These are phyloP conservation scores for Hexamita inflata DNA, from an alignment of 208 protist species.

Conservation along the genomic window DNA sequence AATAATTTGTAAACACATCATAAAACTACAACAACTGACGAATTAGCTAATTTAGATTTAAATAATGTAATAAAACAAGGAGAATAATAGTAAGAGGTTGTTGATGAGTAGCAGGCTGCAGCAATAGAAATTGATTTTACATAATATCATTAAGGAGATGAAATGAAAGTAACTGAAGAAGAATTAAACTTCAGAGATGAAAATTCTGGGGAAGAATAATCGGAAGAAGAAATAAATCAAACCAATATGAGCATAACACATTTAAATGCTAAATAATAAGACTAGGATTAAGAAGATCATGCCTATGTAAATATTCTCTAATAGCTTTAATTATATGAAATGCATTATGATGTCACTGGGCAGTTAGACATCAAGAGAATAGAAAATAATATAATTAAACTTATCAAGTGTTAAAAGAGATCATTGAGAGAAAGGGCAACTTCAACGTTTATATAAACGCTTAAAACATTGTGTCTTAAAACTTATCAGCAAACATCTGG, in stretches of 20 bases:
- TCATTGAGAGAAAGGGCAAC: not conserved
- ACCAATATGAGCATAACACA: too few species aligned
- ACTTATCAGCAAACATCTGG: not conserved
- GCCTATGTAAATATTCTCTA: not conserved
- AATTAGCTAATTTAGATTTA: too few species aligned
- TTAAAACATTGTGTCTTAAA: too few species aligned
- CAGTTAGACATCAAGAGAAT: not conserved
- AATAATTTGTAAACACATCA: too few species aligned
- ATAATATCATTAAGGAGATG: not conserved
- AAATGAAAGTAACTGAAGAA: not conserved
- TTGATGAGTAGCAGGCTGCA: too few species aligned
- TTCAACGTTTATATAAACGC: not conserved
- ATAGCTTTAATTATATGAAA: not conserved
- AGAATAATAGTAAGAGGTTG: too few species aligned
- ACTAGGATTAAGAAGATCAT: not conserved
- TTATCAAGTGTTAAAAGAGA: not conserved
- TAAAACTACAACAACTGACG: too few species aligned
- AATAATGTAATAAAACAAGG: too few species aligned
- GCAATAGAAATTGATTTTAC: not conserved
- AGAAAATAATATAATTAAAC: not conserved
- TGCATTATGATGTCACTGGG: not conserved
- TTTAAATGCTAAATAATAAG: too few species aligned
- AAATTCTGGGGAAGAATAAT: not conserved
- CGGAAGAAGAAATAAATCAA: not conserved
- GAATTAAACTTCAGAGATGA: not conserved